Evolutionary conservation across 352 stramenopile genomes (phyloP).

Genomic region (Phytophthora sojae): DNA sequence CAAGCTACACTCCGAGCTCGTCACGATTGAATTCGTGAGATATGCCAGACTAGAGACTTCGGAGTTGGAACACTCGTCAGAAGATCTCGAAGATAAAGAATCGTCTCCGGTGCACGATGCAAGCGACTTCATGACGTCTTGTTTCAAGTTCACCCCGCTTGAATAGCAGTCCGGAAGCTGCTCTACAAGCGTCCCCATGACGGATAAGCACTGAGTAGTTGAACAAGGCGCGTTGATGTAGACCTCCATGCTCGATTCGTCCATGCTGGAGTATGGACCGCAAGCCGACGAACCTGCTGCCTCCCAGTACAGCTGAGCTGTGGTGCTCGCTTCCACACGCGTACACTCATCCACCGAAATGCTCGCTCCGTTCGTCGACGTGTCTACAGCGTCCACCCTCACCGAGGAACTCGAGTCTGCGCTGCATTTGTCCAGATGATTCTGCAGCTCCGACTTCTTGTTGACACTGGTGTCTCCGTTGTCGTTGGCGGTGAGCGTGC

Average conservation of each 20-base stretch:
- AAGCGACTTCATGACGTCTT: conserved; percentile 2
- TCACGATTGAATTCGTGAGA: conserved; percentile 21
- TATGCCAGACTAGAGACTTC: conserved; percentile 16
- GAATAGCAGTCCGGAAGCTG: conserved; percentile 29
- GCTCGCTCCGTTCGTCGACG: background rate
- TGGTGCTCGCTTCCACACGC: conserved; percentile 11
- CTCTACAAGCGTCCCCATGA: conserved; percentile 10
- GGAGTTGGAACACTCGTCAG: conserved; percentile 2
- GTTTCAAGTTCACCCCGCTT: conserved; percentile 20
- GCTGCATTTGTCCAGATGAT: conserved; percentile 6
- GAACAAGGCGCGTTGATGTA: conserved; percentile 19
- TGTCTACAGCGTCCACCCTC: conserved; percentile 8
- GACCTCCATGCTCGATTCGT: conserved; percentile 12
- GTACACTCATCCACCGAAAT: conserved; percentile 4
- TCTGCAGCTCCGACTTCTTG: conserved; percentile 20
- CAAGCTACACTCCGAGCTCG: conserved; percentile 4
- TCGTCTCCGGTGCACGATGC: background rate
- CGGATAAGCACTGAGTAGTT: conserved; percentile 18
- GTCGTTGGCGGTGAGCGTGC: conserved; percentile 15
- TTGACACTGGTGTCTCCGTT: conserved; percentile 15
- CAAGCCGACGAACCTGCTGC: conserved; percentile 10
- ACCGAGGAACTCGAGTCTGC: conserved; percentile 9
- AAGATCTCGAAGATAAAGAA: conserved; percentile 7
- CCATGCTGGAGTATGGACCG: conserved; percentile 6
- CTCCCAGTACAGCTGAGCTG: conserved; percentile 13